phyloP scores from a whole-genome alignment of 2,329 filamentous ascomycete species.

The Botrytis byssoidea region DNA sequence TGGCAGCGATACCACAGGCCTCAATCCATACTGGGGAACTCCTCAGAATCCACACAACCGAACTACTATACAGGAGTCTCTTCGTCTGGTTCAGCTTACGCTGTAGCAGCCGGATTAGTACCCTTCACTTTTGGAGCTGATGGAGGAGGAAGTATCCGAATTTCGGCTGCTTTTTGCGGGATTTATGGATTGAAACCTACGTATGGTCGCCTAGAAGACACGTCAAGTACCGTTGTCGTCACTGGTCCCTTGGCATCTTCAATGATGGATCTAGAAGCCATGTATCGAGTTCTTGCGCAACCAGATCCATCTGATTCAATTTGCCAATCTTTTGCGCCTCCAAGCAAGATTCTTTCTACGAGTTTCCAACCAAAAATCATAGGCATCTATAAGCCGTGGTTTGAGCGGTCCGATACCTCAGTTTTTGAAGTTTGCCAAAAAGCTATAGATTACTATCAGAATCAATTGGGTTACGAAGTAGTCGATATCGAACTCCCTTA shows the following conservation, averaged over 20 bases:
- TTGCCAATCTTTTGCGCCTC: slow-evolving; percentile 59
- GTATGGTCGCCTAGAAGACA: slow-evolving; percentile 53
- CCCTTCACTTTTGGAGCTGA: slow-evolving; percentile 54
- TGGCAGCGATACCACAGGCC: slow-evolving; percentile 59
- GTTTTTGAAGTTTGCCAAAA: slow-evolving; percentile 62
- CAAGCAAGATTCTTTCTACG: slow-evolving; percentile 49
- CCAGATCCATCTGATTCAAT: slow-evolving; percentile 63
- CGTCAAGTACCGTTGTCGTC: slow-evolving; percentile 57
- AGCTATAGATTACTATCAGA: slow-evolving; percentile 58
- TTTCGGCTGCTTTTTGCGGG: slow-evolving; percentile 51
- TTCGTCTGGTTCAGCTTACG: slow-evolving; percentile 53
- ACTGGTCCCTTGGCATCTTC: slow-evolving; percentile 73
- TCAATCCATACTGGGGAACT: slow-evolving; percentile 56
- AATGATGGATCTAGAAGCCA: slow-evolving; percentile 73
- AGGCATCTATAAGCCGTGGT: slow-evolving; percentile 68
- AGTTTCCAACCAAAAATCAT: slow-evolving; percentile 54
- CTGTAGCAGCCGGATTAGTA: slow-evolving; percentile 50
- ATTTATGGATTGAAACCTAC: slow-evolving; percentile 50
- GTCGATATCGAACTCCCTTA: slow-evolving; percentile 65
- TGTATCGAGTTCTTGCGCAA: slow-evolving; percentile 73
- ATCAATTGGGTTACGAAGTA: slow-evolving; percentile 49
- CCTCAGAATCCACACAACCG: slow-evolving; percentile 52
- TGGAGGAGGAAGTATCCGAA: slow-evolving; percentile 51
- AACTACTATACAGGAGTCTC: slow-evolving; percentile 55
- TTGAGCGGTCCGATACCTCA: slow-evolving; percentile 62